Evolutionary conservation across 371 early-diverging fungal genomes (phyloP).

Genomic region (Actinomortierella wolfii): DNA sequence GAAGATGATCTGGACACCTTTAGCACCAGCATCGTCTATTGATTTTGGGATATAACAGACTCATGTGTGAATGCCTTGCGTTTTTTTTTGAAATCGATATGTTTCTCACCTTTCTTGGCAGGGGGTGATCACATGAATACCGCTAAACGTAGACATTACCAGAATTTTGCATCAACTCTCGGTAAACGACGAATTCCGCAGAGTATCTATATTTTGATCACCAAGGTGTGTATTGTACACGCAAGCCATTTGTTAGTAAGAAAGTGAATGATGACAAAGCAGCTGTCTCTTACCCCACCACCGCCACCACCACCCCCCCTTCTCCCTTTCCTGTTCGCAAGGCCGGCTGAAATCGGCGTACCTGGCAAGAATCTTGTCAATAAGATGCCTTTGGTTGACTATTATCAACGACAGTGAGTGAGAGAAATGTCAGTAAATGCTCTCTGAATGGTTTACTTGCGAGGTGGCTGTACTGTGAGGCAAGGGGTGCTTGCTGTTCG

Average conservation of each 20-base stretch:
- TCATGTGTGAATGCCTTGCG: too few species aligned
- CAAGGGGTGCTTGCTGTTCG: too few species aligned
- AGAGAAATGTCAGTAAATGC: neutral
- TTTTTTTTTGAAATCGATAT: too few species aligned
- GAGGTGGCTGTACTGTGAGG: too few species aligned
- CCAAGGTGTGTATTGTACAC: too few species aligned
- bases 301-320: too few species aligned
- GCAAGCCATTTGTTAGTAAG: too few species aligned
- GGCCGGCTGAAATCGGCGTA: constrained; percentile 22
- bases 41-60: neutral
- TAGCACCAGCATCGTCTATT: constrained; percentile 68
- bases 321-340: neutral
- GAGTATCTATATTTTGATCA: constrained; percentile 54
- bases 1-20: constrained; percentile 61
- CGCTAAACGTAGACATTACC: constrained; percentile 24
- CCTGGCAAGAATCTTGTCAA: constrained; percentile 92
- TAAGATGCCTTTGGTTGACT: constrained; percentile 91
- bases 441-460: neutral
- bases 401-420: constrained; percentile 6
- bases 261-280: too few species aligned
- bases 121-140: neutral
- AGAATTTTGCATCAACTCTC: constrained; percentile 84
- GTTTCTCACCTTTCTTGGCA: too few species aligned
- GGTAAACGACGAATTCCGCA: constrained; percentile 75
- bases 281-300: too few species aligned